These are phyloP conservation scores for Lathyrus sativus DNA, from an alignment of 306 rosid species.

Conservation along the genomic window DNA sequence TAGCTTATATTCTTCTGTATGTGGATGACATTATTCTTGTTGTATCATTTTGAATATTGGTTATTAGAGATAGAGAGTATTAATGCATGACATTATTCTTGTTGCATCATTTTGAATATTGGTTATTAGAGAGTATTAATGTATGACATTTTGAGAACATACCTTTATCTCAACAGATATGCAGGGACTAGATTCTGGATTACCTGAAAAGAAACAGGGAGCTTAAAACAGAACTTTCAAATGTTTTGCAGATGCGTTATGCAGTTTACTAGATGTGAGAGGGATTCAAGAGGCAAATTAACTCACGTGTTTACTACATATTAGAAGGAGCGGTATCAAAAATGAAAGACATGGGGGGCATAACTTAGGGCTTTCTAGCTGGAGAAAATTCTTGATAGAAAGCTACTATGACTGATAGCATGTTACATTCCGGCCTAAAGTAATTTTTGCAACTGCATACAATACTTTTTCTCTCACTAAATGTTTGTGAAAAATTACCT, in stretches of 20 bases:
- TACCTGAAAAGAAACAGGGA: conserved; percentile 55
- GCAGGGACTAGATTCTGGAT: conserved; percentile 54
- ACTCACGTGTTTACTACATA: conserved; percentile 9
- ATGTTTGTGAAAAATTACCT: background rate
- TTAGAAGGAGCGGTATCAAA: conserved; percentile 3
- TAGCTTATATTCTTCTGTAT: no score
- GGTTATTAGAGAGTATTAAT: conserved; percentile 2
- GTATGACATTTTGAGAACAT: conserved; percentile 3
- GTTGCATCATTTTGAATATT: no score
- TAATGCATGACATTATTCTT: no score
- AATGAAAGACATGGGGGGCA: background rate
- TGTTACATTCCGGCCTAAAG: no score
- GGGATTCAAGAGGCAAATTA: background rate
- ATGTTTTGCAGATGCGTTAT: background rate
- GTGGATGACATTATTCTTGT: no score
- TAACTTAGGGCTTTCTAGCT: conserved; percentile 14
- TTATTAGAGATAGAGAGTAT: no score
- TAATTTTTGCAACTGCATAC: no score
- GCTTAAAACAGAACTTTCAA: conserved; percentile 26
- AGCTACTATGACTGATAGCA: no score
- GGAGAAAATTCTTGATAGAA: conserved; percentile 8
- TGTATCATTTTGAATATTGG: no score
- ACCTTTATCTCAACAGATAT: conserved; percentile 96
- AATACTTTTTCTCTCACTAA: no score
- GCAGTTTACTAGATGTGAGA: no score